Conservation (phyloP, 1,284 basidiomycete species). For the Boletus albobrunnescens region DNA sequence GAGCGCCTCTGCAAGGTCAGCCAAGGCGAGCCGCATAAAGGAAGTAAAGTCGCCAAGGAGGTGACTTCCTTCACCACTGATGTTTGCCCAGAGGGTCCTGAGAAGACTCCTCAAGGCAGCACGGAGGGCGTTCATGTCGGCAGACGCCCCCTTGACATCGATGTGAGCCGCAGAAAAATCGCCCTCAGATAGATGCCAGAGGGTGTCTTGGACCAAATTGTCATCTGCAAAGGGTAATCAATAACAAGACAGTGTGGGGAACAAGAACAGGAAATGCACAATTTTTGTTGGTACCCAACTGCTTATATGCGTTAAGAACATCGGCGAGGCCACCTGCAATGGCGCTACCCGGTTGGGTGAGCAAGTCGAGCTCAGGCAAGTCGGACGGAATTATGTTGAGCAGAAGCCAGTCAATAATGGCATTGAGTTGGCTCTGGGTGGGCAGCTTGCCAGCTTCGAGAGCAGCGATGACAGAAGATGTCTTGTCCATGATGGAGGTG, state of each 20-base stretch:
- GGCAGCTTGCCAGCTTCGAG: constrained; percentile 64
- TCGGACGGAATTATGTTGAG: constrained; percentile 44
- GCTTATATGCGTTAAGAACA: constrained; percentile 52
- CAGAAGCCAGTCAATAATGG: constrained; percentile 49
- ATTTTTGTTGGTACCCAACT: constrained; percentile 52
- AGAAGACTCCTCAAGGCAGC: constrained; percentile 47
- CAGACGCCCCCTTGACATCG: constrained; percentile 42
- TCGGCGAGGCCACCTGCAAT: constrained; percentile 47
- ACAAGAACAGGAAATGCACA: constrained; percentile 30
- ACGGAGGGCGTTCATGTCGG: constrained; percentile 49
- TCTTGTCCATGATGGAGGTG: constrained; percentile 48
- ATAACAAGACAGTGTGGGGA: background rate
- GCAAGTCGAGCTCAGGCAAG: constrained; percentile 35
- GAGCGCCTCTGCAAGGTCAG: constrained; percentile 57
- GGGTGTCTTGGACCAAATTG: constrained; percentile 55
- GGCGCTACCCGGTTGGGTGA: constrained; percentile 49
- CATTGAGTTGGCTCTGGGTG: constrained; percentile 49
- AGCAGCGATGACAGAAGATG: constrained; percentile 55
- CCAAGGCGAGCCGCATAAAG: constrained; percentile 56
- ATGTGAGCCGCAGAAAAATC: constrained; percentile 41
- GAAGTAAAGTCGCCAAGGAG: constrained; percentile 60
- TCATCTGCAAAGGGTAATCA: constrained; percentile 41
- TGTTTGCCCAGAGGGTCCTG: constrained; percentile 47
- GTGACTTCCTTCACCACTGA: constrained; percentile 49
- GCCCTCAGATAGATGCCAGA: constrained; percentile 57